Evolutionary conservation across 352 stramenopile species (phyloP).

Genomic region (Globisporangium orthogonon): DNA sequence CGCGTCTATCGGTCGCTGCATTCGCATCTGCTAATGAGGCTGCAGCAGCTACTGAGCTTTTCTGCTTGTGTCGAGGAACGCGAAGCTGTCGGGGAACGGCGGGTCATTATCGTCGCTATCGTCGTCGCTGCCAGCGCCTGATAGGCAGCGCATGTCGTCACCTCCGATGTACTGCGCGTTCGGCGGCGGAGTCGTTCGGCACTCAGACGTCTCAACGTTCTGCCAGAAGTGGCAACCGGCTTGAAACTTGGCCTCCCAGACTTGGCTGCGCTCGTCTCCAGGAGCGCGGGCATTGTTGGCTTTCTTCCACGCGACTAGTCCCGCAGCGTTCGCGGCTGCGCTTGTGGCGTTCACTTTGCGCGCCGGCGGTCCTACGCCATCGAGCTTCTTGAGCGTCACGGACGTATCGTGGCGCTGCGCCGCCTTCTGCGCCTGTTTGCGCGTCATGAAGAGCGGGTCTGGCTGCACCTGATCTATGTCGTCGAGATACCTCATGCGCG

Average conservation of each 20-base stretch:
- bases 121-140: conserved; percentile 12
- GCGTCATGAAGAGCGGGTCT: conserved; percentile 66
- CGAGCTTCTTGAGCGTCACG: conserved; percentile 39
- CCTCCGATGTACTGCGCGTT: conserved; percentile 6
- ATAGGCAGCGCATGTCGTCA: not conserved
- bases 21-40: too few species aligned
- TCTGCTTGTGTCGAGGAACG: conserved; percentile 34
- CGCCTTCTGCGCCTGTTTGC: conserved; percentile 71
- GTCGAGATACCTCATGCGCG: conserved; percentile 72
- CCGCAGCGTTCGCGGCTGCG: conserved; percentile 8
- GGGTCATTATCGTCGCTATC: conserved; percentile 23
- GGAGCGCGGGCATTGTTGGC: conserved; percentile 17
- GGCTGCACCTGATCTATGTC: conserved; percentile 36
- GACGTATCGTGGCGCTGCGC: conserved; percentile 36
- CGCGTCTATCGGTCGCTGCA: too few species aligned
- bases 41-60: too few species aligned
- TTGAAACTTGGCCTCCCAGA: conserved; percentile 56
- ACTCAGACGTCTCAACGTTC: conserved; percentile 62
- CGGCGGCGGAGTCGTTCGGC: conserved; percentile 19
- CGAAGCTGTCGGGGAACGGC: conserved; percentile 60
- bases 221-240: conserved; percentile 77
- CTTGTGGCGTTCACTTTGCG: conserved; percentile 18
- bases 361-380: conserved; percentile 14
- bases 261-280: conserved; percentile 28
- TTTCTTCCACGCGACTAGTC: conserved; percentile 30